Percentiles rank a stretch among this genome's conserved stretches.
These are phyloP conservation scores for Ustilago trichophora DNA, from an alignment of 1,284 basidiomycete genomes.

Conservation along the genomic window DNA sequence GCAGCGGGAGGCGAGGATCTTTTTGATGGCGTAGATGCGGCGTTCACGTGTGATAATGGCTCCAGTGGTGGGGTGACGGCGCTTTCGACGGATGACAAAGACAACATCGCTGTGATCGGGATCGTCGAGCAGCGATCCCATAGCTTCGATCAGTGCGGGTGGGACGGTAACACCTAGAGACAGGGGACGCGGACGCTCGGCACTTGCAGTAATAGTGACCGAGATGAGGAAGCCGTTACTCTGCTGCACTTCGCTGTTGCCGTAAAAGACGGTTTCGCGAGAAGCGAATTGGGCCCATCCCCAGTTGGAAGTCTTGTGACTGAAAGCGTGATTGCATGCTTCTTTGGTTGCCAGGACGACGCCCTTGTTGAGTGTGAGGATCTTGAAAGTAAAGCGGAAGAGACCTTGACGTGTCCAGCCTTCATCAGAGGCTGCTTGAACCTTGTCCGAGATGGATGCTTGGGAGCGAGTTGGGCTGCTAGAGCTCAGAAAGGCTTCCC, in stretches of 20 bases:
- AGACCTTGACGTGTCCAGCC: slow-evolving; percentile 83
- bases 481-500: slow-evolving; percentile 22
- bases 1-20: slow-evolving; percentile 66
- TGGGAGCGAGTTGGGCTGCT: slow-evolving; percentile 11
- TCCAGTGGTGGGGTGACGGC: slow-evolving; percentile 22
- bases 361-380: slow-evolving; percentile 72
- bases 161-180: slow-evolving; percentile 72
- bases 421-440: slow-evolving; percentile 68
- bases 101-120: slow-evolving; percentile 73
- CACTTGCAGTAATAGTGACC: slow-evolving; percentile 79
- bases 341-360: slow-evolving; percentile 69
- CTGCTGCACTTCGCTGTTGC: slow-evolving; percentile 71
- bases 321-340: slow-evolving; percentile 83
- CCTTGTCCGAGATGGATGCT: slow-evolving; percentile 11
- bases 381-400: slow-evolving; percentile 84
- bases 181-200: slow-evolving; percentile 72
- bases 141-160: slow-evolving; percentile 73
- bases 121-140: slow-evolving; percentile 80
- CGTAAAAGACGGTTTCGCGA: slow-evolving; percentile 77
- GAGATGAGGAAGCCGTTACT: slow-evolving; percentile 77
- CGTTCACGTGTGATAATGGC: slow-evolving; percentile 45
- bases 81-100: slow-evolving; percentile 45
- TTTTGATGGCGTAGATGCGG: slow-evolving; percentile 67
- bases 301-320: slow-evolving; percentile 73
- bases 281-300: slow-evolving; percentile 75